These are phyloP conservation scores for Elongisporangium undulatum DNA, from an alignment of 352 stramenopile genomes.

Conservation along the genomic window DNA sequence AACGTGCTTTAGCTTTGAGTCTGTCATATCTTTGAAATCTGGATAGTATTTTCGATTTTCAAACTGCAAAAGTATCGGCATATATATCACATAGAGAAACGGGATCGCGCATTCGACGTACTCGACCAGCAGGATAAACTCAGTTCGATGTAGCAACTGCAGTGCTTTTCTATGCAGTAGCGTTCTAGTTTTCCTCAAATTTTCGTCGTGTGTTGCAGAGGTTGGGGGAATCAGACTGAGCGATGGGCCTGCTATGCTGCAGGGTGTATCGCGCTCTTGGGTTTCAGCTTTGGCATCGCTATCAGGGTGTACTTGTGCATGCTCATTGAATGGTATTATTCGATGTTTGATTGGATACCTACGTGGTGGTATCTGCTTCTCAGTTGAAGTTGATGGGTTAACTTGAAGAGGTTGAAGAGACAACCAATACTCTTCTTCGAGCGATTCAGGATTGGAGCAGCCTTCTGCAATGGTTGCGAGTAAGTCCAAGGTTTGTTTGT, in stretches of 20 bases:
- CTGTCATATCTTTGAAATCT: slow-evolving; percentile 3
- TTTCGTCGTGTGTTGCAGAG: too few relatives aligned
- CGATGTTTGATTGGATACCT: too few relatives aligned
- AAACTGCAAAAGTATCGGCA: slow-evolving; percentile 1
- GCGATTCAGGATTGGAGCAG: neutral
- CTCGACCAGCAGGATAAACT: slow-evolving; percentile 4
- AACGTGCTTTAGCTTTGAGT: neutral
- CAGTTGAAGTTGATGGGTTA: too few relatives aligned
- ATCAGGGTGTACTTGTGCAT: too few relatives aligned
- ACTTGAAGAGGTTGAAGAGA: neutral
- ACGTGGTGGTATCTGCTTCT: too few relatives aligned
- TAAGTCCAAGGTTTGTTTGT: neutral
- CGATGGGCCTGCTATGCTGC: too few relatives aligned
- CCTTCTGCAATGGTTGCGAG: neutral
- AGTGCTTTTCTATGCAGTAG: neutral
- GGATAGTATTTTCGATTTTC: slow-evolving; percentile 5
- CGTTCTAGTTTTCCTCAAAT: too few relatives aligned
- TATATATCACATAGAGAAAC: slow-evolving; percentile 5
- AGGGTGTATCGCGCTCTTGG: too few relatives aligned
- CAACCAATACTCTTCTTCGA: neutral
- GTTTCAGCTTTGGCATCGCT: too few relatives aligned
- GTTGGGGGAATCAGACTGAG: too few relatives aligned
- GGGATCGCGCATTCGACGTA: slow-evolving; percentile 4
- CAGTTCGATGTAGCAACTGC: neutral
- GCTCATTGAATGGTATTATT: too few relatives aligned